Base-by-base conservation (phyloP, 2,329 filamentous ascomycete genomes). In the Helotiales sp. region DNA sequence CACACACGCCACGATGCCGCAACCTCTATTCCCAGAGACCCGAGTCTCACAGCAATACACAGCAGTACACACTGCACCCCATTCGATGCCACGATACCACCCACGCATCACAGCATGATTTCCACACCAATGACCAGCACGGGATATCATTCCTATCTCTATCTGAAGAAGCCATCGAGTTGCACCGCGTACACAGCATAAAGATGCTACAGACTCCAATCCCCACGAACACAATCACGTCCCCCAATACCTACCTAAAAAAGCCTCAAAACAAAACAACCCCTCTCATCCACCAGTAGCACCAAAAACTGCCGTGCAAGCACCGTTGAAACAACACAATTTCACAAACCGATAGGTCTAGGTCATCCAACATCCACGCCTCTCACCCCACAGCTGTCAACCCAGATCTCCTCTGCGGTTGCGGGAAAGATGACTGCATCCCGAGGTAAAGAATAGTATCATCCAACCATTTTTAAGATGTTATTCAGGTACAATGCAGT, bases 291-390 rank as follows among this genome's bases (percentile, higher is more conserved):
- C 47, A 50, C 25, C 52, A 17, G 40, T 29, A 50, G 50, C 46
- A 42, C 46, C 46, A 34, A 31, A 38, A 50, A 56, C 42, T 55
- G 55, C 55, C 52, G 55, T 53, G 36, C 27, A 30, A 27, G 38
- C 2, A 40, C 57, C 55, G 48, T 55, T 52, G 57, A 60, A 60
- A 60, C 60, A 59, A 27, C 47, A 42, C 52, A 33, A 54, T 30
- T 55, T 54, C 57, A 53, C 52, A 22, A 33, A 25, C 46, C 54
- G 54, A 62, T 57, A 53, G 50, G 54, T n/a, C n/a, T n/a, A n/a
- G n/a, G n/a, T n/a, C n/a, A n/a, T n/a, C n/a, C n/a, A n/a, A n/a
- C n/a, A n/a, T n/a, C n/a, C n/a, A n/a, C n/a, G n/a, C n/a, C 29
- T 57, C 51, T 52, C 31, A 31, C 8, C 22, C n/a, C 40, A 44